Evolutionary conservation across 2,329 filamentous ascomycete genomes (phyloP), one percentile per base, ranked within the genome.

Genomic region (Rosellinia necatrix): DNA sequence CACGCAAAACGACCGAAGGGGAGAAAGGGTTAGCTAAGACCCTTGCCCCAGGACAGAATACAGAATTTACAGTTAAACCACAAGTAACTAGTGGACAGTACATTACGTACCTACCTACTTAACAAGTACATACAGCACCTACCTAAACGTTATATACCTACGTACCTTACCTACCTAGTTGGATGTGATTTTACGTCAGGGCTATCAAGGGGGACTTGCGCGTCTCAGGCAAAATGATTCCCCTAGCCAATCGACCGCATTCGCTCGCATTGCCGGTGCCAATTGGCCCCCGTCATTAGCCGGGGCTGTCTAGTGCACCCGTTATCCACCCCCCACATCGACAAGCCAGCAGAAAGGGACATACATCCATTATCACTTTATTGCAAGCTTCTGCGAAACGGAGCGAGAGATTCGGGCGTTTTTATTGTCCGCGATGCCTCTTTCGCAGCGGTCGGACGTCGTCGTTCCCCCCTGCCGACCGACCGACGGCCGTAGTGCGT

Each of bases 231-330:
- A 49, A 64, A 66, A 67, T 66, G 30, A 66, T 66, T 56, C 34
- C 63, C 65, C 65, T 66, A 40, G 51, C 58, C 50, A 59, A 34
- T 59, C 49, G 56, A 40, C 37, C 22, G 30, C 15, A 9, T 46
- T 59, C 51, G 50, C 29, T 12, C 53, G 38, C 55, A 67, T 63
- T 65, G 58, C 60, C 56, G 61, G 60, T 53, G 56, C 42, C 34
- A 55, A 54, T 50, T 47, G 38, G 61, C 57, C 61, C 65, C 65
- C 65, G 64, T 68, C 66, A 67, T 66, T 67, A 66, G 53, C 64
- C 66, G 65, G 63, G 58, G n/a, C n/a, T 64, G 61, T 64, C 53
- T 56, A 32, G 15, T 29, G 24, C 38, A 52, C 59, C 63, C n/a
- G n/a, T n/a, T n/a, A n/a, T n/a, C n/a, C n/a, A n/a, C n/a, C n/a